Evolutionary conservation across 164 flowering plant genomes (phyloP), one percentile per base, ranked within the genome.

Genomic region (Magnolia sinica): DNA sequence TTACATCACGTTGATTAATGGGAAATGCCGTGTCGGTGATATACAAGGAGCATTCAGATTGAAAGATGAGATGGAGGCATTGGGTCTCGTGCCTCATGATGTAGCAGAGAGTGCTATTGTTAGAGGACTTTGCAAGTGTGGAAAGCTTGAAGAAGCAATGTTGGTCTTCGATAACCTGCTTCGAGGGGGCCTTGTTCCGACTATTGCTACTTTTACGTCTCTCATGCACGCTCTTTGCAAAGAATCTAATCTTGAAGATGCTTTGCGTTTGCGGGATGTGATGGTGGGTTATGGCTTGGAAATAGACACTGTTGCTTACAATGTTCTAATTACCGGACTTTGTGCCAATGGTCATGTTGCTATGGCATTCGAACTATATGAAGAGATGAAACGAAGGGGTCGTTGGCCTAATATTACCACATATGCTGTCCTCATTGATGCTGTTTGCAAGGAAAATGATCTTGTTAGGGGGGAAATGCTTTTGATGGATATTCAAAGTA

Each of bases 41-140:
- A 77, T 89, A 64, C 76, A 73, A 77, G 87, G 88, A 74, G 97
- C 97, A 52, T 88, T 92, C 75, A 81, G 79, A 74, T 74, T 94
- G 24, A 87, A 81, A 84, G 94, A 90, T 80, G 91, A 92, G 81
- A 88, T 92, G 90, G 83, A 73, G 74, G 76, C 78, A 65, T 81
- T 84, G 73, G 88, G 88, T 64, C 61, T 90, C 10, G 68, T 83
- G 49, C 78, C 92, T 51, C 74, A 10, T 63, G 82, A 79, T 76
- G 83, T 90, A 74, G 94, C 96, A 64, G 93, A 90, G 81, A 86
- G 97, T 89, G 90, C 97, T 70, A 77, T 92, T 70, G 83, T 92
- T 73, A 84, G 97, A 85, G 98, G 90, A 52, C 93, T 94, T 77
- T 88, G 87, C 58, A 82, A 74, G 31, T 83, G 87, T 81, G 91